Conservation (phyloP, 257 asterid species). For the Osmanthus fragrans region DNA sequence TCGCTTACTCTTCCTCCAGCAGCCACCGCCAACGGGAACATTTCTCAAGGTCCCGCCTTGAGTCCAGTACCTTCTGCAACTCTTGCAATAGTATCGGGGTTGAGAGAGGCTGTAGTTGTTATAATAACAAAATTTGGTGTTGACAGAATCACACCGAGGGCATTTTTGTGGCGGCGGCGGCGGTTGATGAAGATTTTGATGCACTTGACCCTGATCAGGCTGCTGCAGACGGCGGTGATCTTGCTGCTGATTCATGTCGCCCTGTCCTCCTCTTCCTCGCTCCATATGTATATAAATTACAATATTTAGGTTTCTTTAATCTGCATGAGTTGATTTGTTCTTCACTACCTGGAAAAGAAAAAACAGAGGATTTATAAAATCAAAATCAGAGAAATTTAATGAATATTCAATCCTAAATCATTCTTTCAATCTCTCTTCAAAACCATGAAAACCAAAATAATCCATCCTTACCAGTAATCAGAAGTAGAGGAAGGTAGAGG, state of each 20-base stretch:
- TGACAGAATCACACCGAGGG: slow-evolving; percentile 34
- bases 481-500: too few relatives aligned
- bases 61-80: slow-evolving; percentile 44
- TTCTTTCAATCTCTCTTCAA: background rate
- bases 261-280: too few relatives aligned
- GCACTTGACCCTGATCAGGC: slow-evolving; percentile 26
- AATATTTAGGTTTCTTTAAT: background rate
- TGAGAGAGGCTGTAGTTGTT: slow-evolving; percentile 39
- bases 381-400: background rate
- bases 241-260: background rate
- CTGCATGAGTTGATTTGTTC: background rate
- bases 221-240: slow-evolving; percentile 21
- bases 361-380: background rate
- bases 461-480: background rate
- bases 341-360: background rate
- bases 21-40: slow-evolving; percentile 39
- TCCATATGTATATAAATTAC: background rate
- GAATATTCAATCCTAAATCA: background rate
- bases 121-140: slow-evolving; percentile 42
- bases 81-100: slow-evolving; percentile 39
- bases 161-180: slow-evolving; percentile 26
- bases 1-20: slow-evolving; percentile 34
- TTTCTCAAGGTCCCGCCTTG: slow-evolving; percentile 43
- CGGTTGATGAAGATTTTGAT: slow-evolving; percentile 19
- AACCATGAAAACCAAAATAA: background rate